These are phyloP conservation scores for Russula emetica DNA, from an alignment of 768 basidiomycete species.

Conservation along the genomic window DNA sequence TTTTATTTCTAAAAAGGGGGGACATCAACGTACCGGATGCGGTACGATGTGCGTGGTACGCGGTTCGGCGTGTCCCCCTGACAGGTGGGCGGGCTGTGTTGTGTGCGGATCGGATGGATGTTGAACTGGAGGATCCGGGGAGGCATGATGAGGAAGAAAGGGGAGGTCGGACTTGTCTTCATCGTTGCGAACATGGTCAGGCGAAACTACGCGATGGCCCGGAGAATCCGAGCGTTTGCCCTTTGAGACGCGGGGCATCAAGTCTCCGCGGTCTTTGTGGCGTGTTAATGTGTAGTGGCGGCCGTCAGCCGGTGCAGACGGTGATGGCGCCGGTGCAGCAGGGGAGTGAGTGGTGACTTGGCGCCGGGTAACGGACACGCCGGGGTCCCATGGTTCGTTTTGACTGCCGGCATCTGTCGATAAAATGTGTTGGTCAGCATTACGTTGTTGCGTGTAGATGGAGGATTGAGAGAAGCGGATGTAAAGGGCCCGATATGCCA, in stretches of 20 bases:
- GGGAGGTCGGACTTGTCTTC: not conserved
- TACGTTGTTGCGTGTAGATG: slow-evolving; percentile 8
- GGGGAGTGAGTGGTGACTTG: not conserved
- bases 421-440: slow-evolving; percentile 16
- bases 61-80: not conserved
- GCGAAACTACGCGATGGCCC: not conserved
- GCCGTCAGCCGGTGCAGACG: not conserved
- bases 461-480: slow-evolving; percentile 9
- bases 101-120: slow-evolving; percentile 15
- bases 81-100: not conserved
- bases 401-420: not conserved
- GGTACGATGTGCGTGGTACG: slow-evolving; percentile 8
- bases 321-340: slow-evolving; percentile 1
- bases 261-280: slow-evolving; percentile 7
- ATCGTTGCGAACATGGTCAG: not conserved
- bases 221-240: not conserved
- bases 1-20: not conserved
- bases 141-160: slow-evolving; percentile 13
- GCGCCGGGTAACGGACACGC: slow-evolving; percentile 2
- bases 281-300: not conserved
- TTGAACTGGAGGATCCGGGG: slow-evolving; percentile 1
- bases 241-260: not conserved
- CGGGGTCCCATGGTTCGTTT: slow-evolving; percentile 9
- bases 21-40: slow-evolving; percentile 19
- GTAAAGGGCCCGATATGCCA: not conserved